Percentiles rank a stretch among this genome's conserved stretches.
phyloP scores from a whole-genome alignment of 2,329 filamentous ascomycete genomes.

The Penicillium vulpinum region DNA sequence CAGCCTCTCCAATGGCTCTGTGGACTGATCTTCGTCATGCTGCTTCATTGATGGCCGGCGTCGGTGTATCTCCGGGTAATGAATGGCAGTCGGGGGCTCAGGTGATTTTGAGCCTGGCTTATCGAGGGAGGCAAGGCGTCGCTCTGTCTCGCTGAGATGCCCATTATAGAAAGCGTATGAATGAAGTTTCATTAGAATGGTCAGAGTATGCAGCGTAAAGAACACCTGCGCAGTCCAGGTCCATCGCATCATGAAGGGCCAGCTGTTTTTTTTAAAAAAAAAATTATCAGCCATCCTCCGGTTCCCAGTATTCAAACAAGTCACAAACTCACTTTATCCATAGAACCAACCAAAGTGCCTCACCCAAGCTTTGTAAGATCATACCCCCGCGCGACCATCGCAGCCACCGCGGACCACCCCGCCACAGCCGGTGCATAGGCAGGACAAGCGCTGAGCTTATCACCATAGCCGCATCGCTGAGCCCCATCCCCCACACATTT shows the following conservation, averaged over 20 bases:
- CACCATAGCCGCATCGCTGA: conserved; percentile 86
- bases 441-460: conserved; percentile 69
- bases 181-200: conserved; percentile 98
- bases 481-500: conserved; percentile 81
- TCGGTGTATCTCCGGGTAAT: conserved; percentile 64
- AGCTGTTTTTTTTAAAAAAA: conserved; percentile 42
- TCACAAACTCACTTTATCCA: conserved; percentile 66
- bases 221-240: conserved; percentile 98
- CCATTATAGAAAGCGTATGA: conserved; percentile 98
- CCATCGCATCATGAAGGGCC: conserved; percentile 85
- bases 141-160: conserved; percentile 83
- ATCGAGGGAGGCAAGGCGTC: conserved; percentile 77
- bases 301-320: background rate
- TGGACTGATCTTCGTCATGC: conserved; percentile 37
- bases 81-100: conserved; percentile 62
- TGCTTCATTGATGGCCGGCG: conserved; percentile 30
- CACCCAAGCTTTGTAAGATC: conserved; percentile 77
- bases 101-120: conserved; percentile 66
- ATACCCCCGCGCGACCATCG: conserved; percentile 79
- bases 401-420: conserved; percentile 56
- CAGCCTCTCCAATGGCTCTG: conserved; percentile 63
- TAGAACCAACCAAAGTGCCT: conserved; percentile 72
- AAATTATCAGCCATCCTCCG: conserved; percentile 23
- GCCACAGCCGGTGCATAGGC: conserved; percentile 69
- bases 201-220: conserved; percentile 84